Evolutionary conservation across 495 filamentous ascomycete species (phyloP), one percentile per base, ranked within the genome.

Genomic region (Bacidia gigantensis): DNA sequence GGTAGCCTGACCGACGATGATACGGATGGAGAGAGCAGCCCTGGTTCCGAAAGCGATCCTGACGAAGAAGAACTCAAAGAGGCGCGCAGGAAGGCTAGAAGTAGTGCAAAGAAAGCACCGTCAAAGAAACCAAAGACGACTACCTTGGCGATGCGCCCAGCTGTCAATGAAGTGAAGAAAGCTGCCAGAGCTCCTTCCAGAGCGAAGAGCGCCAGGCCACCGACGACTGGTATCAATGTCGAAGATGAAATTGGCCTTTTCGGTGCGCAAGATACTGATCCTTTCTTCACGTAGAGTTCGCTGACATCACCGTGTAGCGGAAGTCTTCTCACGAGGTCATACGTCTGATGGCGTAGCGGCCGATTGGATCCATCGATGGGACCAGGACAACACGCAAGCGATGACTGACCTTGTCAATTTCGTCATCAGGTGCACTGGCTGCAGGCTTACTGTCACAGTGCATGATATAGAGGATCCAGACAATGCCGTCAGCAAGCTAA

Each of bases 391-490:
- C 47, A 63, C 75, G 1, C 68, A 69, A 26, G 86, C 87, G 3
- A 74, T 95, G 64, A 78, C 80, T 11, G 86, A 94, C 38, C 67
- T 98, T 55, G 76, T 98, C 50, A 97, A 94, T 62, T 89, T 94
- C 58, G 80, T 95, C 20, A 70, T 98, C 2, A 78, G 81, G 61
- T 83, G 83, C 49, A 79, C 89, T 32, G 92, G 92, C 25, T 89
- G 89, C 59, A 74, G 86, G 22, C 68, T 83, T 24, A 72, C 81
- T 50, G 76, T 97, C 22, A 80, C 79, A 11, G 71, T 72, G 11
- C 79, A 89, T 55, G 86, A 96, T 61, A 84, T 92, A 41, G 77
- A 79, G 49, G 92, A 98, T 60, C 79, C 86, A 20, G 93, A 98
- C 62, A 81, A 87, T 61, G 79, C 75, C 38, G 74, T 82, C 1